Percentiles rank a stretch among this genome's conserved stretches.
Conservation (phyloP, 2,329 filamentous ascomycete species). For the Sporothrix curviconia region DNA sequence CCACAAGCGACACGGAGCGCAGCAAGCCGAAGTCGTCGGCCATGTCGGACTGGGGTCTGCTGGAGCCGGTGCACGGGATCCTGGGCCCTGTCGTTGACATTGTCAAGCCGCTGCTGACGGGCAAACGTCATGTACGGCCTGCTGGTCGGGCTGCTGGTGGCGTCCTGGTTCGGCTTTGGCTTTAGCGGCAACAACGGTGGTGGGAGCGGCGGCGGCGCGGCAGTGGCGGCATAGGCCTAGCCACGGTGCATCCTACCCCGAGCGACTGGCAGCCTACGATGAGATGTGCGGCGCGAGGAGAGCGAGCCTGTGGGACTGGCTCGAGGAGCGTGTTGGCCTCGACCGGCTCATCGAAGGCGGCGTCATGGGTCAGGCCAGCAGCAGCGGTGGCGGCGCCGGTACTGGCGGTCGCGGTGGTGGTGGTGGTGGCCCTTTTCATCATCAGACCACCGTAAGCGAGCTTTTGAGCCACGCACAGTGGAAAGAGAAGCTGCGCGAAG, state of each 20-base stretch:
- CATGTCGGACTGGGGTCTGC: constrained; percentile 61
- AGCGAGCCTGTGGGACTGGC: constrained; percentile 87
- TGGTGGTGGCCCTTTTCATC: background rate
- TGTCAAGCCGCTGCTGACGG: constrained; percentile 62
- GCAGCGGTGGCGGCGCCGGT: constrained; percentile 1
- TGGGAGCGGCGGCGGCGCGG: constrained; percentile 34
- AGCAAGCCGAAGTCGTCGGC: constrained; percentile 33
- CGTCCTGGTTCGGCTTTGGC: constrained; percentile 66
- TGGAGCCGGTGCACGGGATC: constrained; percentile 70
- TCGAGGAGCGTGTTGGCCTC: constrained; percentile 77
- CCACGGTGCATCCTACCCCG: constrained; percentile 39
- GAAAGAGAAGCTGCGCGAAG: constrained; percentile 53
- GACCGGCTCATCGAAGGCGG: constrained; percentile 46
- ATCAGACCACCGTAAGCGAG: constrained; percentile 35
- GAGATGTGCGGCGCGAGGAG: constrained; percentile 87
- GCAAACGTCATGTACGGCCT: constrained; percentile 73
- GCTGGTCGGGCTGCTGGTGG: constrained; percentile 64
- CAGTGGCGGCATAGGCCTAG: constrained; percentile 24
- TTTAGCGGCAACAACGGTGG: constrained; percentile 34
- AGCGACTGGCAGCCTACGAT: constrained; percentile 77
- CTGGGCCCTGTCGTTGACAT: constrained; percentile 65
- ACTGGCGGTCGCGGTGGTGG: background rate
- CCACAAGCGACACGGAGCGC: constrained; percentile 34
- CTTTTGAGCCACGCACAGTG: constrained; percentile 47
- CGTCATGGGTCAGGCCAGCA: constrained; percentile 11